These are phyloP conservation scores for Saturnispora halmiae DNA, from an alignment of 805 yeast genomes.

Conservation along the genomic window DNA sequence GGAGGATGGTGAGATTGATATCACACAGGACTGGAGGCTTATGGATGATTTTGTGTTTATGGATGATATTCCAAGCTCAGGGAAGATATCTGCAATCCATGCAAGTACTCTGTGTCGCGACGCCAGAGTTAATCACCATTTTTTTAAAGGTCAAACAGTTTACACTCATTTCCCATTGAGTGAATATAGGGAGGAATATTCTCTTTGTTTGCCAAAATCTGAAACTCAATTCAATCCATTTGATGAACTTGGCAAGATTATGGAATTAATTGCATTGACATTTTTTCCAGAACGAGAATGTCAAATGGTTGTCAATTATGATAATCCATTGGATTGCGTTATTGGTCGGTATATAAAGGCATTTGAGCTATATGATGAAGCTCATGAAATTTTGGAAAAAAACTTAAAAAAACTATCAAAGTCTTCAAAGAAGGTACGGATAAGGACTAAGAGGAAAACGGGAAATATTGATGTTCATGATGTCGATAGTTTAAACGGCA, in stretches of 20 bases:
- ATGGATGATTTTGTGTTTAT: slow-evolving; percentile 17
- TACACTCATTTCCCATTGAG: slow-evolving; percentile 33
- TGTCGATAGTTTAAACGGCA: neutral
- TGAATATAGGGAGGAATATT: slow-evolving; percentile 40
- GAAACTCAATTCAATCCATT: slow-evolving; percentile 53
- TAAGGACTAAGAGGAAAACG: neutral
- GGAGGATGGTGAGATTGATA: slow-evolving; percentile 10
- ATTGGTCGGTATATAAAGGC: slow-evolving; percentile 32
- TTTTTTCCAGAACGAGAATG: slow-evolving; percentile 34
- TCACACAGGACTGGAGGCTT: slow-evolving; percentile 13
- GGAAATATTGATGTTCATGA: neutral
- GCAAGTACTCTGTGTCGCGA: slow-evolving; percentile 1
- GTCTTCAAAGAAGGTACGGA: neutral
- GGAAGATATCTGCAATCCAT: slow-evolving; percentile 1
- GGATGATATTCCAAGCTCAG: slow-evolving; percentile 12
- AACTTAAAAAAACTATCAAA: slow-evolving; percentile 1
- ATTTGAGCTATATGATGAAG: slow-evolving; percentile 25
- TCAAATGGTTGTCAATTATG: slow-evolving; percentile 28
- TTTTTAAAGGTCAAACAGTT: slow-evolving; percentile 22
- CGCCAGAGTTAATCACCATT: slow-evolving; percentile 21
- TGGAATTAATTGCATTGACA: slow-evolving; percentile 34
- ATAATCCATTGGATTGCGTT: slow-evolving; percentile 30
- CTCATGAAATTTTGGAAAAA: slow-evolving; percentile 20
- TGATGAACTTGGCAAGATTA: slow-evolving; percentile 46
- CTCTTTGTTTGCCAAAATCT: slow-evolving; percentile 41